phyloP scores from a whole-genome alignment of 257 asterid genomes.

The Solanum lycopersicoides region DNA sequence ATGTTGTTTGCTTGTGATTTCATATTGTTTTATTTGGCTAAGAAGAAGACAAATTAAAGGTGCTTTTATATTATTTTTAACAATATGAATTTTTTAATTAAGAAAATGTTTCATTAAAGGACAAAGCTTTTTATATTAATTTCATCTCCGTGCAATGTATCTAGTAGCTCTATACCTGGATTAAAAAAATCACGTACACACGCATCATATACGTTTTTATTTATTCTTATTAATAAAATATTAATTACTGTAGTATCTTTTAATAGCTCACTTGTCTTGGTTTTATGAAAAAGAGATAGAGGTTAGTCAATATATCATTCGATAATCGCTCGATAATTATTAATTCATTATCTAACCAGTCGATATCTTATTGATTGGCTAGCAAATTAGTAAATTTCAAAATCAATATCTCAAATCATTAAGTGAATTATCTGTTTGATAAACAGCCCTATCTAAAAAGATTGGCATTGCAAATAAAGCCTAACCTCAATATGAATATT shows the following conservation, averaged over 20 bases:
- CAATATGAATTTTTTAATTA: neutral
- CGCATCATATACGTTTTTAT: neutral
- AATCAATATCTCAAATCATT: neutral
- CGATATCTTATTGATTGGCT: no score
- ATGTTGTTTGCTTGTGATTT: neutral
- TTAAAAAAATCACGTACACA: neutral
- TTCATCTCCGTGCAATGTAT: neutral
- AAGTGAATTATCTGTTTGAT: no score
- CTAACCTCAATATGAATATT: neutral
- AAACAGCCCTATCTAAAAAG: neutral
- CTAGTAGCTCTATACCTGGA: neutral
- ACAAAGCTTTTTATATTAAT: constrained; percentile 1
- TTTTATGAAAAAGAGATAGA: neutral
- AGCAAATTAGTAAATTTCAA: no score
- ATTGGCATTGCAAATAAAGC: neutral
- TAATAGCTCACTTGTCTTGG: neutral
- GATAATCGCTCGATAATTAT: no score
- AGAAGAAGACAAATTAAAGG: constrained; percentile 7
- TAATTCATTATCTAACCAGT: neutral
- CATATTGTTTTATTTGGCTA: neutral
- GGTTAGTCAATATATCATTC: no score
- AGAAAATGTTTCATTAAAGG: neutral
- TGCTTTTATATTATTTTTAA: neutral
- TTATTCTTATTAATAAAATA: neutral
- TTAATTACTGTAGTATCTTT: neutral